Percentiles rank a stretch among this genome's conserved stretches.
Evolutionary conservation across 768 basidiomycete species (phyloP).

Genomic region (Leccinum subtestaceum): DNA sequence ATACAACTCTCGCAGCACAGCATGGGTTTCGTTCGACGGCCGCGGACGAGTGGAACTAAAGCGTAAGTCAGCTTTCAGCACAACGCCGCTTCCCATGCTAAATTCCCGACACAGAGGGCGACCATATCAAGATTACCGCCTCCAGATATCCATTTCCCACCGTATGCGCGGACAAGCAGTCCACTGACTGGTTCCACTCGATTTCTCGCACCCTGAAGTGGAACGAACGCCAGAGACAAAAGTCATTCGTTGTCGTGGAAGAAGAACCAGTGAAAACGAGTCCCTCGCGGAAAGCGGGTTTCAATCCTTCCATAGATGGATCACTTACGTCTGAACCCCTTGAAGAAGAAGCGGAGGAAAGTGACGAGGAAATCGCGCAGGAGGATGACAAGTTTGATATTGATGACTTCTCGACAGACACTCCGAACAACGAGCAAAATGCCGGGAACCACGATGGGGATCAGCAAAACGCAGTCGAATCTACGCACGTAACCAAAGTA

Average conservation of each 20-base stretch:
- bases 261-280: constrained; percentile 61
- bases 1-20: constrained; percentile 95
- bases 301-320: constrained; percentile 6
- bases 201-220: constrained; percentile 97
- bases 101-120: constrained; percentile 69
- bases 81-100: constrained; percentile 4
- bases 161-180: constrained; percentile 96
- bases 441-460: constrained; percentile 4
- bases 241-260: constrained; percentile 97
- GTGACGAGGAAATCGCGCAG: constrained; percentile 42
- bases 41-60: constrained; percentile 93
- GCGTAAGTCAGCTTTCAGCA: constrained; percentile 53
- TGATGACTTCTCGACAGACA: constrained; percentile 77
- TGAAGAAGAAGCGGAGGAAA: constrained; percentile 44
- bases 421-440: constrained; percentile 21
- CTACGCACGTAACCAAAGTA: constrained; percentile 29
- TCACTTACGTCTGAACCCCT: constrained; percentile 19
- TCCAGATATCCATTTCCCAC: constrained; percentile 98
- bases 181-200: constrained; percentile 97
- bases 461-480: constrained; percentile 15
- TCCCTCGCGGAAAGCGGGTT: constrained; percentile 17
- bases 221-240: constrained; percentile 98
- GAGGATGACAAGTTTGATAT: constrained; percentile 90
- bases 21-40: constrained; percentile 99
- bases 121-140: constrained; percentile 97